These are phyloP conservation scores for Pulveroboletus sp. DNA, from an alignment of 1,284 basidiomycete genomes.

Conservation along the genomic window DNA sequence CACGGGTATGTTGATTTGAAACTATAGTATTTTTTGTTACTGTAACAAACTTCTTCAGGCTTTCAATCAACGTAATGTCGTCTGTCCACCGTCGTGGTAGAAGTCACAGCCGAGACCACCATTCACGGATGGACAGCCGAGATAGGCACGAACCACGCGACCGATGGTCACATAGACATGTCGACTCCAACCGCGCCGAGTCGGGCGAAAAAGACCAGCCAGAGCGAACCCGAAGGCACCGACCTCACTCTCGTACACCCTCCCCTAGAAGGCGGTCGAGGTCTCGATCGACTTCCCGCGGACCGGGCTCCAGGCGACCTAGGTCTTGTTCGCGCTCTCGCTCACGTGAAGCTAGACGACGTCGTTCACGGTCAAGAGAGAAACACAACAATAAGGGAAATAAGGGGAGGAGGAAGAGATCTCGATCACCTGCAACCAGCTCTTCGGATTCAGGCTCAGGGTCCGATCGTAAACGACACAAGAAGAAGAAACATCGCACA, in stretches of 20 bases:
- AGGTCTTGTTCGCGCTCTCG: slow-evolving; percentile 29
- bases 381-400: slow-evolving; percentile 26
- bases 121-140: slow-evolving; percentile 12
- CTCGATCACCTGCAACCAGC: slow-evolving; percentile 42
- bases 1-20: slow-evolving; percentile 1
- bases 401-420: slow-evolving; percentile 38
- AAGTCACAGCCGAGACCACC: slow-evolving; percentile 21
- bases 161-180: slow-evolving; percentile 20
- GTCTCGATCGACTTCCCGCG: slow-evolving; percentile 31
- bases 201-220: slow-evolving; percentile 8
- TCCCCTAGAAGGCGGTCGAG: slow-evolving; percentile 26
- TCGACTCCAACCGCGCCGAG: slow-evolving; percentile 14
- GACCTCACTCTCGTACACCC: slow-evolving; percentile 27
- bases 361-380: slow-evolving; percentile 34
- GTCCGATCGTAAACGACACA: slow-evolving; percentile 42
- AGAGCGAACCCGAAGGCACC: slow-evolving; percentile 5
- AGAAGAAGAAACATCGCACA: slow-evolving; percentile 48
- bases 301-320: slow-evolving; percentile 15
- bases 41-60: not conserved
- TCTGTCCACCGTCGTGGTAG: slow-evolving; percentile 24
- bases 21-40: not conserved
- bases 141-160: slow-evolving; percentile 21
- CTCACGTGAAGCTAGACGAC: slow-evolving; percentile 28
- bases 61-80: slow-evolving; percentile 18
- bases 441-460: slow-evolving; percentile 40